Conservation (phyloP, 768 basidiomycete genomes). For the Rhodotorula paludigena region DNA sequence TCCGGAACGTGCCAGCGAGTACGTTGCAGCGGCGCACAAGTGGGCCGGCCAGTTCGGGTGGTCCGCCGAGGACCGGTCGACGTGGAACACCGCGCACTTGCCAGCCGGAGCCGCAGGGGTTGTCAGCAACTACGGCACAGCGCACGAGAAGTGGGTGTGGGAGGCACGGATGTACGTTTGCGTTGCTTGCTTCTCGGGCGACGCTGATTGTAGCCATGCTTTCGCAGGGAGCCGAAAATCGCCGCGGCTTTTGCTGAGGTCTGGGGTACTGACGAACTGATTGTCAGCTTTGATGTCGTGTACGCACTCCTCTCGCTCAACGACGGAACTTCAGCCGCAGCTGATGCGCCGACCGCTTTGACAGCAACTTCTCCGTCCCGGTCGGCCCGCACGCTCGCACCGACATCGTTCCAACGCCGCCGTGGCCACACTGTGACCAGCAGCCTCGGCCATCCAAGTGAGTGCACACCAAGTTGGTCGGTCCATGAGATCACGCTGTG, state of each 20-base stretch:
- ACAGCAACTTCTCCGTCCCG: slow-evolving; percentile 18
- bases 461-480: not conserved
- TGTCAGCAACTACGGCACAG: slow-evolving; percentile 16
- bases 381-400: slow-evolving; percentile 10
- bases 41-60: not conserved
- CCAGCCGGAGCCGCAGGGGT: slow-evolving; percentile 23
- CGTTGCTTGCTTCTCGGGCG: no score
- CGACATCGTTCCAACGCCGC: slow-evolving; percentile 9
- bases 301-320: slow-evolving; percentile 1
- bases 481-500: no score
- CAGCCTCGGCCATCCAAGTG: not conserved
- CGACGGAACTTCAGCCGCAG: no score
- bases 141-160: slow-evolving; percentile 25
- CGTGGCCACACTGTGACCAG: slow-evolving; percentile 41
- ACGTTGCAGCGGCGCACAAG: slow-evolving; percentile 24
- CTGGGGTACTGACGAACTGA: slow-evolving; percentile 43
- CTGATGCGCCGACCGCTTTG: no score
- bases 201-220: no score
- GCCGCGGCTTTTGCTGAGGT: slow-evolving; percentile 41
- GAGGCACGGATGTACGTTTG: not conserved
- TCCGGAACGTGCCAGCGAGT: slow-evolving; percentile 30
- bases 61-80: slow-evolving; percentile 4
- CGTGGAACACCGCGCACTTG: slow-evolving; percentile 7
- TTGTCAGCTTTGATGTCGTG: slow-evolving; percentile 39
- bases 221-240: slow-evolving; percentile 32